phyloP scores from a whole-genome alignment of 345 rosid genomes.

The Euphorbia peplus region DNA sequence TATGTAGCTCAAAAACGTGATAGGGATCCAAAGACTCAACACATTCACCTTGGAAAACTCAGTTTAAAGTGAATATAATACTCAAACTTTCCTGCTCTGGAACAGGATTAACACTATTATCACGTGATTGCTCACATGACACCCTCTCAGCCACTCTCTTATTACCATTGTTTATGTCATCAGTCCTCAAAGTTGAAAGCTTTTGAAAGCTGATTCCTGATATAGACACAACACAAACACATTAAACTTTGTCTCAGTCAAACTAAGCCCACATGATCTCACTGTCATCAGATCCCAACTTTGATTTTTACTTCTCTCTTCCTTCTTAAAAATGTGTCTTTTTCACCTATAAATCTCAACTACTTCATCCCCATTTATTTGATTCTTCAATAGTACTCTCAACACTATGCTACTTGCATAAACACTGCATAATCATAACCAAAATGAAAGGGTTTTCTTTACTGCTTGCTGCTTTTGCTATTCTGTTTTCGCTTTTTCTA shows the following conservation, averaged over 20 bases:
- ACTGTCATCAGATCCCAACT: slow-evolving; percentile 39
- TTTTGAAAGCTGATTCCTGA: slow-evolving; percentile 12
- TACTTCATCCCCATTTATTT: neutral
- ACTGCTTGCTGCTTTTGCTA: slow-evolving; percentile 30
- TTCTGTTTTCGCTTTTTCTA: slow-evolving; percentile 39
- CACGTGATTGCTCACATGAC: slow-evolving; percentile 56
- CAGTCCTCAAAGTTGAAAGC: neutral
- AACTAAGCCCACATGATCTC: slow-evolving; percentile 51
- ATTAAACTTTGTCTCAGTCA: slow-evolving; percentile 33
- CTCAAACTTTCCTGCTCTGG: neutral
- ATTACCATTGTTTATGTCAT: neutral
- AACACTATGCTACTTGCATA: neutral
- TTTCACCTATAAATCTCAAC: neutral
- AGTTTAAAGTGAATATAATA: slow-evolving; percentile 1
- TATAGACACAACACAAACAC: slow-evolving; percentile 6
- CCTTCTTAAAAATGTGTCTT: neutral
- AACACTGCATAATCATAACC: neutral
- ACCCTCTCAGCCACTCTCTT: neutral
- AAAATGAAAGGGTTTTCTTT: slow-evolving; percentile 43
- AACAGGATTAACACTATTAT: slow-evolving; percentile 15
- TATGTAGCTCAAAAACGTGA: no score
- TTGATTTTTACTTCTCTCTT: slow-evolving; percentile 8
- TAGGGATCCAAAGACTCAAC: slow-evolving; percentile 4
- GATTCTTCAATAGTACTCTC: neutral
- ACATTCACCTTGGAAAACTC: neutral